A percentile compares a stretch with the other conserved stretches of the same genome.
Conservation (phyloP, 768 basidiomycete genomes). For the Pulveroboletus sp. region DNA sequence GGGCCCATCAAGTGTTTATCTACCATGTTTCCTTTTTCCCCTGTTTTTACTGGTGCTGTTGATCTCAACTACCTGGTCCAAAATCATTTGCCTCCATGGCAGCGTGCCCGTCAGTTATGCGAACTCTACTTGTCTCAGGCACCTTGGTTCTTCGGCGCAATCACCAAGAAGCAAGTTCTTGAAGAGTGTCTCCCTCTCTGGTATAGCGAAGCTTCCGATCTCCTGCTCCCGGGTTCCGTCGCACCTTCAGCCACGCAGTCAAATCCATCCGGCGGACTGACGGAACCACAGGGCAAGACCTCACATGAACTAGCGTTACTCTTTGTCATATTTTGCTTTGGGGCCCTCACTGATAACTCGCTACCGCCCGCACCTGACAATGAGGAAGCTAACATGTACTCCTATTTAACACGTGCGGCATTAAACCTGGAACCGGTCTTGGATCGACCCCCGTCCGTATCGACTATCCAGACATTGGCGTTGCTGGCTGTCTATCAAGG, state of each 20-base stretch:
- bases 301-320: conserved; percentile 64
- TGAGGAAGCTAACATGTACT: conserved; percentile 51
- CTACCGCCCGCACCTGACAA: conserved; percentile 54
- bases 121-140: conserved; percentile 76
- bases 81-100: conserved; percentile 56
- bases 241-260: conserved; percentile 14
- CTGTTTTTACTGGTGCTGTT: conserved; percentile 31
- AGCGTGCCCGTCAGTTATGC: conserved; percentile 54
- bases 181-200: conserved; percentile 65
- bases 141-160: conserved; percentile 77
- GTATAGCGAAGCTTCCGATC: conserved; percentile 50
- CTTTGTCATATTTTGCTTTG: conserved; percentile 62
- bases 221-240: conserved; percentile 23
- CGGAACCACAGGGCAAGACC: conserved; percentile 23
- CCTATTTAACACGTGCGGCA: conserved; percentile 60
- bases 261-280: not conserved
- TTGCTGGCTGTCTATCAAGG: conserved; percentile 74
- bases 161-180: conserved; percentile 59
- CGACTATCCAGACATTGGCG: conserved; percentile 64
- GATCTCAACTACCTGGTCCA: conserved; percentile 47
- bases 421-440: conserved; percentile 65
- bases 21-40: conserved; percentile 51
- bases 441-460: conserved; percentile 68
- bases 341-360: conserved; percentile 53
- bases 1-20: conserved; percentile 26